Conservation (phyloP, 2,329 filamentous ascomycete species). For the Dryadomyces sulphureus region DNA sequence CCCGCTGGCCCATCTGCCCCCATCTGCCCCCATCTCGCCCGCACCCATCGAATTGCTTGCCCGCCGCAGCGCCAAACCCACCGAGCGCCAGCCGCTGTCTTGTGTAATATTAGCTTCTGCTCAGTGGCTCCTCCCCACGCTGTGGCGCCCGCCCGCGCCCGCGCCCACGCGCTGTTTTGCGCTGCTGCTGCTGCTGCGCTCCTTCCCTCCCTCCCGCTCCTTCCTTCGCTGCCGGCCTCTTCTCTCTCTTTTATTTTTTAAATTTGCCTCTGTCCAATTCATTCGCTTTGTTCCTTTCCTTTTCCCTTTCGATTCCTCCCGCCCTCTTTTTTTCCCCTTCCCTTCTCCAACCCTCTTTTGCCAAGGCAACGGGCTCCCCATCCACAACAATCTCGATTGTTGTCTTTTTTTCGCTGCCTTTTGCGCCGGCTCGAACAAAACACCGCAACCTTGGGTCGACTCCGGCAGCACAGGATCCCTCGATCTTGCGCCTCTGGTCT, state of each 20-base stretch:
- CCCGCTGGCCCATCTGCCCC: neutral
- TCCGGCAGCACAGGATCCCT: constrained; percentile 24
- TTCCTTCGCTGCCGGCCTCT: neutral
- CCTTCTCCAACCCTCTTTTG: neutral
- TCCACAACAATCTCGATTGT: no score
- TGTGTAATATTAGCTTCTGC: constrained; percentile 1
- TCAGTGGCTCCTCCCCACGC: neutral
- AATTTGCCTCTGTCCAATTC: constrained; percentile 2
- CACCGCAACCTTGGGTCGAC: constrained; percentile 32
- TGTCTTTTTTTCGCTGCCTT: neutral
- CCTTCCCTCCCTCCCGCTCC: neutral
- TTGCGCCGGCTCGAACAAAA: neutral
- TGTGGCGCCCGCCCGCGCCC: neutral
- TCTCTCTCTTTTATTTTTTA: neutral
- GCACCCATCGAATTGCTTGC: neutral
- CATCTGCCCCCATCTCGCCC: neutral
- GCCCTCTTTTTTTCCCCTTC: constrained; percentile 27
- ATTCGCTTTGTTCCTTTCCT: neutral
- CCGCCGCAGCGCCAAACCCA: neutral
- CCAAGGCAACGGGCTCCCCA: neutral
- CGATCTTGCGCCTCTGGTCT: constrained; percentile 38
- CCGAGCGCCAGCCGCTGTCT: constrained; percentile 1
- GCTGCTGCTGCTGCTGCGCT: neutral
- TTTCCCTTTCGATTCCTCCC: neutral
- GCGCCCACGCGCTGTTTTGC: no score